These are phyloP conservation scores for Pilatotrama ljubarskyi DNA, from an alignment of 768 basidiomycete genomes.

Conservation along the genomic window DNA sequence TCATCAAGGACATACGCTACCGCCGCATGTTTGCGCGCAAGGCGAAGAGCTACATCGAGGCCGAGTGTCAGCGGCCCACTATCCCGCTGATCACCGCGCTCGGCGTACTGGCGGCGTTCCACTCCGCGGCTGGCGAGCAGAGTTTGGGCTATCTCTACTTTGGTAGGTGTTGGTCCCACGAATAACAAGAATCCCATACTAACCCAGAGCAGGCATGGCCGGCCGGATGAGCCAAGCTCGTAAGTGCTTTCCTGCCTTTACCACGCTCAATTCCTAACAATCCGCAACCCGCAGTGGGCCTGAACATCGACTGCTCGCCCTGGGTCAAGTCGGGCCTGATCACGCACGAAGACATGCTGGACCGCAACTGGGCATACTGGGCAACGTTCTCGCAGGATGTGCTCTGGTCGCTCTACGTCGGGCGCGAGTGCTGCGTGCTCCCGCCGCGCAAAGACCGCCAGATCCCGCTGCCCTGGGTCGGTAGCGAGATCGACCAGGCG, in stretches of 20 bases:
- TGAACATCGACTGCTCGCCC: slow-evolving; percentile 55
- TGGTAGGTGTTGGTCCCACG: slow-evolving; percentile 26
- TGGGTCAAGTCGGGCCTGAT: slow-evolving; percentile 57
- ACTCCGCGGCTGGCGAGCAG: slow-evolving; percentile 41
- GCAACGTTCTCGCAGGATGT: slow-evolving; percentile 60
- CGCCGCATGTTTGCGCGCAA: slow-evolving; percentile 37
- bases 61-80: slow-evolving; percentile 42
- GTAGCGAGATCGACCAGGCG: slow-evolving; percentile 49
- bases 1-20: slow-evolving; percentile 30
- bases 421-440: slow-evolving; percentile 55
- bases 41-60: slow-evolving; percentile 42
- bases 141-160: slow-evolving; percentile 47
- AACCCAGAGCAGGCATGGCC: slow-evolving; percentile 47
- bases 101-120: slow-evolving; percentile 40
- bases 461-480: slow-evolving; percentile 50
- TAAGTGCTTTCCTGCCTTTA: slow-evolving; percentile 38
- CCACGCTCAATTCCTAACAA: too few species aligned
- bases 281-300: slow-evolving; percentile 60
- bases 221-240: slow-evolving; percentile 59
- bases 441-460: slow-evolving; percentile 37
- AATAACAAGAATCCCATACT: neutral
- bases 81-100: slow-evolving; percentile 43
- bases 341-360: slow-evolving; percentile 50
- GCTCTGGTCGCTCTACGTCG: slow-evolving; percentile 68
- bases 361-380: slow-evolving; percentile 64